Conservation (phyloP, 2,329 filamentous ascomycete genomes). For the Alternaria viburni region DNA sequence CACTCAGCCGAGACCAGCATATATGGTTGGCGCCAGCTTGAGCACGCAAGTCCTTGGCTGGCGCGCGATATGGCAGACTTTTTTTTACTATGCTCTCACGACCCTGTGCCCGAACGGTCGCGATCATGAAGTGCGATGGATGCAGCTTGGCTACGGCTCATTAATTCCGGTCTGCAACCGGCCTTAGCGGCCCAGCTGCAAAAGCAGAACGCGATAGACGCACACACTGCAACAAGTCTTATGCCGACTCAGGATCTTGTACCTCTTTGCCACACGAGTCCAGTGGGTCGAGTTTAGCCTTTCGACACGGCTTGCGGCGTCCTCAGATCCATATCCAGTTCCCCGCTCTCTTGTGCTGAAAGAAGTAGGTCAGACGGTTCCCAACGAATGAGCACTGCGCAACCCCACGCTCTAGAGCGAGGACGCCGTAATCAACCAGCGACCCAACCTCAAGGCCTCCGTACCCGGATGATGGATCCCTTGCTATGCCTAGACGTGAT, state of each 20-base stretch:
- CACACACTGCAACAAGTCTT: constrained; percentile 13
- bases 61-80: constrained; percentile 11
- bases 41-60: constrained; percentile 18
- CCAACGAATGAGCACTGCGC: constrained; percentile 10
- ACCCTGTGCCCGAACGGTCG: constrained; percentile 2
- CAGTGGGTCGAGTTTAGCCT: constrained; percentile 34
- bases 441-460: constrained; percentile 34
- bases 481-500: constrained; percentile 29
- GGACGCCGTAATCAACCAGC: constrained; percentile 19
- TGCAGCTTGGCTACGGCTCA: constrained; percentile 13
- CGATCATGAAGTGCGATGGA: background rate
- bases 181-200: constrained; percentile 3
- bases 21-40: constrained; percentile 17
- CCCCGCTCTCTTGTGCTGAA: constrained; percentile 17
- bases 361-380: constrained; percentile 36
- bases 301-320: constrained; percentile 25
- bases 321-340: constrained; percentile 13
- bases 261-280: constrained; percentile 17
- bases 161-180: constrained; percentile 5
- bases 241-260: constrained; percentile 11
- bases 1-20: constrained; percentile 14
- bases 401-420: constrained; percentile 15
- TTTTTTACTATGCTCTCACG: constrained; percentile 6
- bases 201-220: constrained; percentile 16
- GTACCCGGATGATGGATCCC: constrained; percentile 32